phyloP scores from a whole-genome alignment of 192 early-diverging fungal genomes.

The Haplosporangium gracile region DNA sequence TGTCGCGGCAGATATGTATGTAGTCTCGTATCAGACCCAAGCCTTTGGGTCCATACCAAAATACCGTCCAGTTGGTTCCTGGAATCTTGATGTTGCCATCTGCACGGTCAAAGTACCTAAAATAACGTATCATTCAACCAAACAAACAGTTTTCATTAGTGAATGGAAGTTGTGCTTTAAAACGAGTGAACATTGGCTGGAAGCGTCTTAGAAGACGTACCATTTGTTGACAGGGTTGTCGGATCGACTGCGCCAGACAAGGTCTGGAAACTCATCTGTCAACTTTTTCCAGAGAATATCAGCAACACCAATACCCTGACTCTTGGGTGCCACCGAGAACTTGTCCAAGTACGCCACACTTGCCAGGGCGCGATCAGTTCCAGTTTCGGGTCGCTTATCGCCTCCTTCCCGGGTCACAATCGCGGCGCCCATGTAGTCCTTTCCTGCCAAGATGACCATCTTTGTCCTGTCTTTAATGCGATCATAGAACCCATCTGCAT shows the following conservation, averaged over 20 bases:
- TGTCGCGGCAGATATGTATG: slow-evolving; percentile 61
- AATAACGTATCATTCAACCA: no score
- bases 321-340: slow-evolving; percentile 87
- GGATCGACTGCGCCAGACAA: slow-evolving; percentile 87
- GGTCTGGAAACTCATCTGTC: slow-evolving; percentile 73
- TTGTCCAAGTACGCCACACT: slow-evolving; percentile 87
- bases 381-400: slow-evolving; percentile 11
- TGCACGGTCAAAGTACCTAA: slow-evolving; percentile 91
- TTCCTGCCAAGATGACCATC: slow-evolving; percentile 82
- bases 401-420: slow-evolving; percentile 81
- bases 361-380: slow-evolving; percentile 2
- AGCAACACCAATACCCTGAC: slow-evolving; percentile 93
- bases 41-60: slow-evolving; percentile 82
- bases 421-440: slow-evolving; percentile 91
- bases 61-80: slow-evolving; percentile 86
- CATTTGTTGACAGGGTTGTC: slow-evolving; percentile 95
- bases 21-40: slow-evolving; percentile 58
- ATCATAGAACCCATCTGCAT: slow-evolving; percentile 67
- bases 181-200: background rate
- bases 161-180: background rate
- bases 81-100: slow-evolving; percentile 78
- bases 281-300: slow-evolving; percentile 95
- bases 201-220: slow-evolving; percentile 57
- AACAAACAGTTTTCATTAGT: background rate
- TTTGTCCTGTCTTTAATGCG: slow-evolving; percentile 66